Conservation (phyloP, 192 early-diverging fungal genomes). For the Backusella mclennaniae region DNA sequence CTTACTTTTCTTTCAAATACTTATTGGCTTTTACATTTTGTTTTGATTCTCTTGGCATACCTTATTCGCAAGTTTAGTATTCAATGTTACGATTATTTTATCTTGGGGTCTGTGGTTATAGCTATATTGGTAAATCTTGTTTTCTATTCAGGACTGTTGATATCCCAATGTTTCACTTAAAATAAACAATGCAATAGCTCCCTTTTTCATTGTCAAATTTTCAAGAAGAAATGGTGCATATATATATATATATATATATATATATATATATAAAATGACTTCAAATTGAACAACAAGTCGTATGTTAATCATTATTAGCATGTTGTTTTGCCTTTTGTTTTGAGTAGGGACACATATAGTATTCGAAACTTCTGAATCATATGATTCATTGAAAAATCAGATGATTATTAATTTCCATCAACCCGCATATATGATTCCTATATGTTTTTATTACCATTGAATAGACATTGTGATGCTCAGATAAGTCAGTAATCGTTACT, state of each 20-base stretch:
- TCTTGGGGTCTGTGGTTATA: neutral
- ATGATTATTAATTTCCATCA: neutral
- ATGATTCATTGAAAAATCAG: neutral
- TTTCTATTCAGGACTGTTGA: neutral
- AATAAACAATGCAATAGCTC: neutral
- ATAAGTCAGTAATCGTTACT: too few species aligned
- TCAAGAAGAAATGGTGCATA: too few species aligned
- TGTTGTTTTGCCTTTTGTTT: too few species aligned
- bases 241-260: too few species aligned
- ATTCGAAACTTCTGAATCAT: neutral
- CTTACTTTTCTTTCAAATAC: neutral
- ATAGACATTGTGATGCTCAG: neutral
- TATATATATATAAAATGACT: too few species aligned
- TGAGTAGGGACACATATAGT: neutral
- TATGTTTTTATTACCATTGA: neutral
- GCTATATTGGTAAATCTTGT: neutral
- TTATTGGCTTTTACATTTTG: neutral
- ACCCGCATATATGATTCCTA: neutral
- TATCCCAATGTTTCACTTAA: neutral
- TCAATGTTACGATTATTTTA: neutral
- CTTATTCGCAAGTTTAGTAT: neutral
- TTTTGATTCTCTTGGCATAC: neutral
- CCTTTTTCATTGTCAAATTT: too few species aligned
- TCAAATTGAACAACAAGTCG: neutral
- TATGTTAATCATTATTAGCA: too few species aligned